Percentiles rank a stretch among this genome's conserved stretches.
These are phyloP conservation scores for Amanita rubescens DNA, from an alignment of 768 basidiomycete species.

Conservation along the genomic window DNA sequence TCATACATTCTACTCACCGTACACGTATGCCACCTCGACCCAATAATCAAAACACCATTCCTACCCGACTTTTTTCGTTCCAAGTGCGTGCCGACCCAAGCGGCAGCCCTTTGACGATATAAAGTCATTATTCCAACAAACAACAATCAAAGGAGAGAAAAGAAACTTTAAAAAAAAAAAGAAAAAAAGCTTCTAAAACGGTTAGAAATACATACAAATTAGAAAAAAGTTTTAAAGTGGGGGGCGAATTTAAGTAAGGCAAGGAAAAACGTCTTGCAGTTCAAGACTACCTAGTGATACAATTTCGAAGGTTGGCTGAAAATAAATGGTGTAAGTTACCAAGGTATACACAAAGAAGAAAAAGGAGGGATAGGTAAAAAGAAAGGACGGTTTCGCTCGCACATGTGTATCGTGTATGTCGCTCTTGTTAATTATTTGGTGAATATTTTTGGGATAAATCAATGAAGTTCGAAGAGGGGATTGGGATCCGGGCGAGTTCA, in stretches of 20 bases:
- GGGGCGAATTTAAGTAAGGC: no score
- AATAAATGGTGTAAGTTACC: neutral
- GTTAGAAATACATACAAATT: constrained; percentile 3
- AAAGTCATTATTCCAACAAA: neutral
- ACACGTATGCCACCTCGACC: no score
- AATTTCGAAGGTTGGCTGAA: neutral
- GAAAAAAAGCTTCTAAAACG: neutral
- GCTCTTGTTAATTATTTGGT: neutral
- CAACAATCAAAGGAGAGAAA: neutral
- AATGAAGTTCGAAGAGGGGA: no score
- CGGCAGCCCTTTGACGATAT: constrained; percentile 12
- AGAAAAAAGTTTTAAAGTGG: no score
- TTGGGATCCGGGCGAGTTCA: neutral
- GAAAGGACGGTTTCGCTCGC: neutral
- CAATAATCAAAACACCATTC: no score
- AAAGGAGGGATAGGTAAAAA: no score
- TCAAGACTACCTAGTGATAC: neutral
- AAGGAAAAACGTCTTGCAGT: neutral
- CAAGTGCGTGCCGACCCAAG: neutral
- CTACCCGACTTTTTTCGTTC: no score
- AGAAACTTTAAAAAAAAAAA: neutral
- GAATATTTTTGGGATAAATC: no score
- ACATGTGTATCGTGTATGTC: neutral
- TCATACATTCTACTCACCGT: no score
- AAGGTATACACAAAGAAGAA: neutral